phyloP scores from a whole-genome alignment of 306 rosid species.

The Trichosanthes truncata region DNA sequence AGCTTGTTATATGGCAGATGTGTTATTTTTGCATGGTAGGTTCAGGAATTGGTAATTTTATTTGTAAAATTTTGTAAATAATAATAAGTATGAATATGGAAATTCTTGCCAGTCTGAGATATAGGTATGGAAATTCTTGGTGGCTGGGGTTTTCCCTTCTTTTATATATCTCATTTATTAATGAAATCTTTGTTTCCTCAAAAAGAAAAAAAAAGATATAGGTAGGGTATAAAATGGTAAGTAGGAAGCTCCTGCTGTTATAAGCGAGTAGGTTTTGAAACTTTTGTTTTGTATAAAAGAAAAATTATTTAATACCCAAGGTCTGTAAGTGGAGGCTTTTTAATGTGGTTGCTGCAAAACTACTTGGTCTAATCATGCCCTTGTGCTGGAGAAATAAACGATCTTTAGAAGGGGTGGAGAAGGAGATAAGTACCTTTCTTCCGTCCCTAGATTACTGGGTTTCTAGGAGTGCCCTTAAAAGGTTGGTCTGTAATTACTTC shows the following conservation, averaged over 20 bases:
- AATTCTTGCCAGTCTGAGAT: background rate
- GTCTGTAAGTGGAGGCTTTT: background rate
- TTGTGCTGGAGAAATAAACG: background rate
- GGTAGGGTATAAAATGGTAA: background rate
- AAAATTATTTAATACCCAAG: background rate
- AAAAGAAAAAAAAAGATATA: background rate
- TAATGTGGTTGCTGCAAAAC: background rate
- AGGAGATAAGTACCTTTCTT: background rate
- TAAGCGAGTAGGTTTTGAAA: background rate
- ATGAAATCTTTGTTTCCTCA: too few relatives aligned
- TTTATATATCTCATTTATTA: background rate
- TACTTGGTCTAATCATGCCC: background rate
- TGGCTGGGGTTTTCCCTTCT: background rate
- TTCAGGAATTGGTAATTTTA: background rate
- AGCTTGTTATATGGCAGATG: background rate
- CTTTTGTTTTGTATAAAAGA: background rate
- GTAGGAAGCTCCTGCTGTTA: background rate
- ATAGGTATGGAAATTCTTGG: background rate
- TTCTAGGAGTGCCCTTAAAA: background rate
- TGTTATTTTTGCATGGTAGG: background rate
- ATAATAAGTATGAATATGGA: background rate
- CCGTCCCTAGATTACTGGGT: background rate
- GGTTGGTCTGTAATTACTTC: background rate
- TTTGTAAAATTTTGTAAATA: background rate
- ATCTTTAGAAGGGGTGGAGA: background rate